Percentiles rank a stretch among this genome's conserved stretches.
These are phyloP conservation scores for Nymphaea colorata DNA, from an alignment of 164 flowering plant species.

Conservation along the genomic window DNA sequence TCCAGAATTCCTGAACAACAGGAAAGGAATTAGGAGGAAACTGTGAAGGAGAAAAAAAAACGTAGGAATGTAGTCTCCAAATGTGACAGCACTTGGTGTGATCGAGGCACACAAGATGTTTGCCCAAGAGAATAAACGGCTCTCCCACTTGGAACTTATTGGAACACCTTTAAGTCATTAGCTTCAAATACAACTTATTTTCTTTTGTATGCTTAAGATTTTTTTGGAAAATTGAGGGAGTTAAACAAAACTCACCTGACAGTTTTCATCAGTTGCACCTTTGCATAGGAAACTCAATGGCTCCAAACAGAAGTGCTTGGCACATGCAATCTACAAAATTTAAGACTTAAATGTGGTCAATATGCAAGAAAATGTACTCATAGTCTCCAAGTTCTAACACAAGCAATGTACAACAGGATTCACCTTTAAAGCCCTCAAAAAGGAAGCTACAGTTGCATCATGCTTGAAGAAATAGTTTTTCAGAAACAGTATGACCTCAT, in stretches of 20 bases:
- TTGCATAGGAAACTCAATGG: slow-evolving; percentile 46
- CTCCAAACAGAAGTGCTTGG: slow-evolving; percentile 51
- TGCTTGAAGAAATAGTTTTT: slow-evolving; percentile 65
- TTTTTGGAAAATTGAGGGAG: not conserved
- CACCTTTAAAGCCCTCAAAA: slow-evolving; percentile 81
- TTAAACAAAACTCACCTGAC: slow-evolving; percentile 21
- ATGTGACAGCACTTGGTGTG: not conserved
- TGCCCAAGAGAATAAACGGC: no score
- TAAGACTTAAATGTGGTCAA: no score
- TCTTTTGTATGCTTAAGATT: no score
- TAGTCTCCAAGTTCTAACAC: no score
- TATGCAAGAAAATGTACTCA: no score
- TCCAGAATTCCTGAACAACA: slow-evolving; percentile 20
- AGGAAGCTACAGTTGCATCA: slow-evolving; percentile 84
- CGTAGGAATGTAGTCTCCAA: not conserved
- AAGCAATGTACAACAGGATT: no score
- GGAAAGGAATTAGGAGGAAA: not conserved
- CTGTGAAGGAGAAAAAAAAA: no score
- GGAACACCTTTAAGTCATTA: no score
- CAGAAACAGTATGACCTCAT: slow-evolving; percentile 62
- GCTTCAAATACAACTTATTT: no score
- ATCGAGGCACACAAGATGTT: no score
- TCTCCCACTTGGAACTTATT: no score
- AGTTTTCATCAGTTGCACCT: slow-evolving; percentile 25
- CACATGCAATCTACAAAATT: slow-evolving; percentile 58